Conservation (phyloP, 768 basidiomycete species). For the Russula dissimulans region DNA sequence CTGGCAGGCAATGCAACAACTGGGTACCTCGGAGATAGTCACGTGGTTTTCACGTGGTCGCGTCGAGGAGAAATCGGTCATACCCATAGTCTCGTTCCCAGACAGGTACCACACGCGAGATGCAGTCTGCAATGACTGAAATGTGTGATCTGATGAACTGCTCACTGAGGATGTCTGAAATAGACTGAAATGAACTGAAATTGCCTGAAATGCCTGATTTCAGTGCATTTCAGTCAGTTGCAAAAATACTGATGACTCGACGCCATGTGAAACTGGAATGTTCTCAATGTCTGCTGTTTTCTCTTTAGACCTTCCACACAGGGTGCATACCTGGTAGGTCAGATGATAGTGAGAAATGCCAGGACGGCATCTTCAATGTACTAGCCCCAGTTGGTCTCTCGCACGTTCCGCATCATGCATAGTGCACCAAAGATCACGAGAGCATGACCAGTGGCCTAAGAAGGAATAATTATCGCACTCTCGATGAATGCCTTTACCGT, state of each 20-base stretch:
- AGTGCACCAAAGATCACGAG: conserved; percentile 79
- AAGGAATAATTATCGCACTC: conserved; percentile 73
- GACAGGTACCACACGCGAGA: too few relatives aligned
- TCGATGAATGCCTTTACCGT: conserved; percentile 81
- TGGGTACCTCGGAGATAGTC: too few relatives aligned
- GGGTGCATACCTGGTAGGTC: conserved; percentile 55
- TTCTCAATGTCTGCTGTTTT: background rate
- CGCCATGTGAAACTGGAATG: conserved; percentile 64
- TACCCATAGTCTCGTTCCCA: too few relatives aligned
- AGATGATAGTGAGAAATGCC: conserved; percentile 75
- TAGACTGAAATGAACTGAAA: too few relatives aligned
- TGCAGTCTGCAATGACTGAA: too few relatives aligned
- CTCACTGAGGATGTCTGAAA: too few relatives aligned
- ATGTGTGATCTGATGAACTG: too few relatives aligned
- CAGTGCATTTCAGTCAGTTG: too few relatives aligned
- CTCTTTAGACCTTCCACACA: conserved; percentile 1
- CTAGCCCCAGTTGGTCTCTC: conserved; percentile 84
- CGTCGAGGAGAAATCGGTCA: background rate
- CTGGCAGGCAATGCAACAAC: too few relatives aligned
- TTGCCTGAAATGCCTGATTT: too few relatives aligned
- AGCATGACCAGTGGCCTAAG: conserved; percentile 84
- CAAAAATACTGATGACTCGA: too few relatives aligned
- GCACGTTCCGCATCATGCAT: conserved; percentile 78
- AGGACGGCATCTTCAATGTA: conserved; percentile 84
- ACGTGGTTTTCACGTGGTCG: conserved; percentile 11